These are phyloP conservation scores for Cyclocybe aegerita DNA, from an alignment of 768 basidiomycete species.

Conservation along the genomic window DNA sequence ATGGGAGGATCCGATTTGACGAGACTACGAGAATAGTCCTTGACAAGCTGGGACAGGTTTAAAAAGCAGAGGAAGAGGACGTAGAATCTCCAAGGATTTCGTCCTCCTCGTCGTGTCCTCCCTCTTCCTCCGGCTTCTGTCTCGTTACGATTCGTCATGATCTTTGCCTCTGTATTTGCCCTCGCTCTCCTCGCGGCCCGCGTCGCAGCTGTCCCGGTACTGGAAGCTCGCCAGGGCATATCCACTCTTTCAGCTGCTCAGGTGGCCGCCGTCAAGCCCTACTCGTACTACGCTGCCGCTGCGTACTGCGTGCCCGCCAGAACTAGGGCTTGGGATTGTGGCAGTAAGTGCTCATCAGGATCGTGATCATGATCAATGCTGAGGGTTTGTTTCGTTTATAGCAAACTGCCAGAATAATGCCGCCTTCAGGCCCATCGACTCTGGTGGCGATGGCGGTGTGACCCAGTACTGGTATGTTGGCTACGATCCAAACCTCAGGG, in stretches of 20 bases:
- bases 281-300: slow-evolving; percentile 46
- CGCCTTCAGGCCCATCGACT: slow-evolving; percentile 39
- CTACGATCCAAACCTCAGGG: slow-evolving; percentile 28
- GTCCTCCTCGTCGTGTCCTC: background rate
- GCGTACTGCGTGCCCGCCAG: slow-evolving; percentile 44
- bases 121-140: background rate
- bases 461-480: slow-evolving; percentile 42
- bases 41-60: no score
- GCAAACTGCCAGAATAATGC: slow-evolving; percentile 41
- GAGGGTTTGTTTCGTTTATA: slow-evolving; percentile 7
- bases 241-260: slow-evolving; percentile 35
- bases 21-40: no score
- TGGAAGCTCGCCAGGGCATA: slow-evolving; percentile 25
- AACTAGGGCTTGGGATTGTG: slow-evolving; percentile 53
- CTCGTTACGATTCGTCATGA: slow-evolving; percentile 3
- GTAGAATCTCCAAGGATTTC: background rate
- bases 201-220: slow-evolving; percentile 22
- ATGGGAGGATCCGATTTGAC: no score
- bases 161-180: slow-evolving; percentile 8
- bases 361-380: background rate
- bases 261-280: slow-evolving; percentile 42
- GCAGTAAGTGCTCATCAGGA: slow-evolving; percentile 20
- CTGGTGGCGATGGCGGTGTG: slow-evolving; percentile 39
- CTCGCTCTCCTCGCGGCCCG: slow-evolving; percentile 16
- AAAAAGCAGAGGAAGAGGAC: no score